Base-by-base conservation (phyloP, 805 yeast species). In the Wickerhamiella slavikovae region DNA sequence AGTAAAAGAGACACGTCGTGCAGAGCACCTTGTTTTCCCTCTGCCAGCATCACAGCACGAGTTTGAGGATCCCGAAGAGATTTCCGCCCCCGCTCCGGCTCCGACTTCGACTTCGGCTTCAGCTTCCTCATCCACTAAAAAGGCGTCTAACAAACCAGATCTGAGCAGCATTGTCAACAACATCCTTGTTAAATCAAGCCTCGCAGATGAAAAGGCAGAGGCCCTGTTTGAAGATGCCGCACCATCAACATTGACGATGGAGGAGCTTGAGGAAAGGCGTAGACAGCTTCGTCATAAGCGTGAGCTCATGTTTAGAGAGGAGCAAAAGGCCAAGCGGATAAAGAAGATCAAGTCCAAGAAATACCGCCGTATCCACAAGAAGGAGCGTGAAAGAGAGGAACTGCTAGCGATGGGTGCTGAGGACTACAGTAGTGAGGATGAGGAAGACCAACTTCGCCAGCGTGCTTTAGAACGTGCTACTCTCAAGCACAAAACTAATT, bases 271-370 rank as follows among this genome's bases (percentile, higher is more conserved):
- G 32, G 68, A 71, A 47, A 64, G 91, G 35, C 73, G 89, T 5
- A 66, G 68, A 35, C 93, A 85, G 52, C 61, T 85, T 41, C 66
- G 96, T 41, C 54, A 76, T 45, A 80, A 82, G 94, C 66, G 98
- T 38, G 98, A 89, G 48, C 64, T 85, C 38, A 79, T 85, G 93
- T 89, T 82, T 57, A 65, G 96, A 43, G 95, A 85, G 44, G 95
- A 85, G 56, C 67, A 72, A 46, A 73, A 78, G 45, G 83, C 96
- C 7, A 82, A 68, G 52, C 66, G 98, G 42, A 63, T 89, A 44
- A 85, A 85, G 58, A 89, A 85, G 57, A 89, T 89, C 52, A 89
- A 89, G 52, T 80, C 94, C 22, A 89, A 85, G 53, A 64, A 80
- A 1, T 89, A 71, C 53, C 77, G 78, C 43, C 74, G 76, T 48